These are phyloP conservation scores for Amphirosellinia nigrospora DNA, from an alignment of 495 filamentous ascomycete species.

Conservation along the genomic window DNA sequence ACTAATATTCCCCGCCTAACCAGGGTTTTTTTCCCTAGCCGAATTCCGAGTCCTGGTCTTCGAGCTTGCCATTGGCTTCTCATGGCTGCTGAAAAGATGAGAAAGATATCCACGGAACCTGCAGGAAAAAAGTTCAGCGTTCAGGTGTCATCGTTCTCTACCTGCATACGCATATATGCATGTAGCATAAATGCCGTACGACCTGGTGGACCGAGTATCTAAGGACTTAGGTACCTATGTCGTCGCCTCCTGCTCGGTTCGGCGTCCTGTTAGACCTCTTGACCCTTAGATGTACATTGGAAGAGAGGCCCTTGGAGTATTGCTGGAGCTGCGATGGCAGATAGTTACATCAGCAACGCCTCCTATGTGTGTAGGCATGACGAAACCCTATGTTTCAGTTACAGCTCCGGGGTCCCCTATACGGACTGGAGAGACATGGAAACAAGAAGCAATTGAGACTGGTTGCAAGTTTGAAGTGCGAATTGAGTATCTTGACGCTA, in stretches of 20 bases:
- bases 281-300: slow-evolving; percentile 3
- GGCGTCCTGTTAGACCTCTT: background rate
- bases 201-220: background rate
- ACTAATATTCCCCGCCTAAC: slow-evolving; percentile 10
- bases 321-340: no score
- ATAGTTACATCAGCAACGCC: background rate
- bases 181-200: background rate
- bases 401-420: background rate
- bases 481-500: background rate
- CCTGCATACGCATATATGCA: slow-evolving; percentile 13
- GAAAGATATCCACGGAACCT: background rate
- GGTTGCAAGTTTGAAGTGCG: background rate
- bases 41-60: slow-evolving; percentile 12
- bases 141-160: slow-evolving; percentile 26
- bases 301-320: background rate
- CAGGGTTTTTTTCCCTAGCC: background rate
- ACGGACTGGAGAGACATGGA: no score
- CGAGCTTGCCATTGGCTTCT: slow-evolving; percentile 19
- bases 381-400: slow-evolving; percentile 19
- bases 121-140: background rate
- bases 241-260: slow-evolving; percentile 15
- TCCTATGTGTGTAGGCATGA: background rate
- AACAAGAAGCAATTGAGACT: background rate
- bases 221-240: background rate
- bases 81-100: slow-evolving; percentile 21